Evolutionary conservation across 495 filamentous ascomycete species (phyloP).

Genomic region (Lasiosphaeris hirsuta): DNA sequence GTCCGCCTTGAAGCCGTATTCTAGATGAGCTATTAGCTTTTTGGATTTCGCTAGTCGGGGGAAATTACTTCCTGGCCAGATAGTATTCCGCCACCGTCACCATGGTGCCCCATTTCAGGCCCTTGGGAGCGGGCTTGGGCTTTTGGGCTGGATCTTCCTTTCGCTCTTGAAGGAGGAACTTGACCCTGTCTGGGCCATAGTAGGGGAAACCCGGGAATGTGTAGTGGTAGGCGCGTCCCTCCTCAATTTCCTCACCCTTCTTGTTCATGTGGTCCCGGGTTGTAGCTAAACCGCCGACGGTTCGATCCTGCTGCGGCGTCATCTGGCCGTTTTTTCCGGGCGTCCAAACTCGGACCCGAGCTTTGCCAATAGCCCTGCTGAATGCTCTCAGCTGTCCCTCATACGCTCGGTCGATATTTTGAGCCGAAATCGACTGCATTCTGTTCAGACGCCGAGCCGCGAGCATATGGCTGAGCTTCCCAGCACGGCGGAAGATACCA

Average conservation of each 20-base stretch:
- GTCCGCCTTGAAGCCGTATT: constrained; percentile 32
- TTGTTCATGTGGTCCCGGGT: neutral
- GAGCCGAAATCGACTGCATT: neutral
- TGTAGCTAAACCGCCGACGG: constrained; percentile 45
- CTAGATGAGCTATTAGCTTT: constrained; percentile 13
- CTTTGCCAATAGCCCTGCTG: constrained; percentile 42
- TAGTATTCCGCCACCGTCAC: constrained; percentile 37
- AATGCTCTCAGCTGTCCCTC: constrained; percentile 10
- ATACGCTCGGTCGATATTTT: neutral
- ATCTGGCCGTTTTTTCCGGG: constrained; percentile 34
- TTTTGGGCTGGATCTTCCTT: neutral
- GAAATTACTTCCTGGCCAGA: constrained; percentile 25
- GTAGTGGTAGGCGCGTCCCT: neutral
- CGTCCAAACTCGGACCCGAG: constrained; percentile 41
- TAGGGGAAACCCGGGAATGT: neutral
- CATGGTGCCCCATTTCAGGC: constrained; percentile 21
- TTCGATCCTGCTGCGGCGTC: constrained; percentile 43
- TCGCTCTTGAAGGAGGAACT: constrained; percentile 21
- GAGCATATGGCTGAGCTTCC: constrained; percentile 26
- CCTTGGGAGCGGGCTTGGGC: constrained; percentile 7
- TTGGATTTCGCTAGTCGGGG: no score
- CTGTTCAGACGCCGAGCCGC: neutral
- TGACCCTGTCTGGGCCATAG: constrained; percentile 12
- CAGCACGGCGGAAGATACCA: constrained; percentile 40
- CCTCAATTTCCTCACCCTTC: constrained; percentile 11